These are phyloP conservation scores for Citrus australasica DNA, from an alignment of 345 rosid species.

Conservation along the genomic window DNA sequence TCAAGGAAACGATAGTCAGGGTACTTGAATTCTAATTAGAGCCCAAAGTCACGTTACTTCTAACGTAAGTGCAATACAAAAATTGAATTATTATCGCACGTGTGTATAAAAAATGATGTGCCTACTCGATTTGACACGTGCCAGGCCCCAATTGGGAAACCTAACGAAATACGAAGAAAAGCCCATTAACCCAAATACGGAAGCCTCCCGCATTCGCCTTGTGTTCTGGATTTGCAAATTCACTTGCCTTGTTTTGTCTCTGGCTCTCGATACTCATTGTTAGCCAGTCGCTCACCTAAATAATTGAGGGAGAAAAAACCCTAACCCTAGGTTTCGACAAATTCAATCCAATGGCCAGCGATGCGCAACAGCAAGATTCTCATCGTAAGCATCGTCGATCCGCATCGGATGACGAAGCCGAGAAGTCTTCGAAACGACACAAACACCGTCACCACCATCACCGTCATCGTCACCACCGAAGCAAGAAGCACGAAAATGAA, in stretches of 20 bases:
- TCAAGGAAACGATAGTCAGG: too few species aligned
- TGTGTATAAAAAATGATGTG: neutral
- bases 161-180: neutral
- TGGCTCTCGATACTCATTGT: neutral
- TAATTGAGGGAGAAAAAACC: conserved; percentile 6
- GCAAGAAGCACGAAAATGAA: conserved; percentile 58
- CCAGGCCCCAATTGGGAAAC: neutral
- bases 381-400: conserved; percentile 74
- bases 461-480: conserved; percentile 58
- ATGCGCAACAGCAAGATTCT: conserved; percentile 38
- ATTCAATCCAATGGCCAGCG: conserved; percentile 43
- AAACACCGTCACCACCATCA: conserved; percentile 75
- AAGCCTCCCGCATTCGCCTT: neutral
- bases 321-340: conserved; percentile 38
- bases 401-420: conserved; percentile 44
- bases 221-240: neutral
- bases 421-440: conserved; percentile 67
- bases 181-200: neutral
- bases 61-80: too few species aligned
- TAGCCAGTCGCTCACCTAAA: neutral
- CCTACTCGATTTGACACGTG: neutral
- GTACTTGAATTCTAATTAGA: too few species aligned
- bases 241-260: neutral
- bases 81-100: neutral
- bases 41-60: too few species aligned